These are phyloP conservation scores for Naematelia encephala DNA, from an alignment of 768 basidiomycete species.

Conservation along the genomic window DNA sequence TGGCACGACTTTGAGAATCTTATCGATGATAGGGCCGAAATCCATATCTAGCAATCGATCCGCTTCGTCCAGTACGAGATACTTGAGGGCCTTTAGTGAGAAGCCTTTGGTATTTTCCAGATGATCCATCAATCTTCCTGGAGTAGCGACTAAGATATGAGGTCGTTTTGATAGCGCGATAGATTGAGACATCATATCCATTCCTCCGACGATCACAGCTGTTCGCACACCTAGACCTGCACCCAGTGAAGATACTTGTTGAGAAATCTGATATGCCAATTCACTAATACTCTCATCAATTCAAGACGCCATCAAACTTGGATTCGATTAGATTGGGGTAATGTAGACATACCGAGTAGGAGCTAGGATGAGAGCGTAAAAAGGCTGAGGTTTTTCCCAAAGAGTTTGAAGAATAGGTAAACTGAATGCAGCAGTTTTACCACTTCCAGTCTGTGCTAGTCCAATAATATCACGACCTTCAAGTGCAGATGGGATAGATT, in stretches of 20 bases:
- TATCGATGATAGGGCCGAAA: constrained; percentile 91
- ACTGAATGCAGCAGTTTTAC: constrained; percentile 96
- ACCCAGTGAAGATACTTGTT: constrained; percentile 89
- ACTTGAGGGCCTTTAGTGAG: constrained; percentile 76
- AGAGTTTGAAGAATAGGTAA: constrained; percentile 92
- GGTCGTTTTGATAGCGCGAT: constrained; percentile 90
- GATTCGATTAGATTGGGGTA: no score
- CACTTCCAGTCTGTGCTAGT: constrained; percentile 94
- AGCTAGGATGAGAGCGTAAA: constrained; percentile 89
- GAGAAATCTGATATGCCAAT: constrained; percentile 95
- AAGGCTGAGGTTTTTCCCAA: constrained; percentile 84
- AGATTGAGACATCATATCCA: constrained; percentile 84
- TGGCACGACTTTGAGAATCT: constrained; percentile 91
- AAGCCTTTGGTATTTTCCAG: constrained; percentile 98
- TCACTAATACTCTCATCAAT: constrained; percentile 57
- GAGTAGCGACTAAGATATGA: constrained; percentile 92
- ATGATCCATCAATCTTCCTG: constrained; percentile 87
- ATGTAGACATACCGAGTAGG: constrained; percentile 64
- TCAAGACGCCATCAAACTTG: not conserved
- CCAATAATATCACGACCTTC: constrained; percentile 94
- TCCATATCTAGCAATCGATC: constrained; percentile 95
- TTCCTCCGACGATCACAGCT: constrained; percentile 88
- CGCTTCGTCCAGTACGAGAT: constrained; percentile 94
- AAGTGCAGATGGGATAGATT: constrained; percentile 80
- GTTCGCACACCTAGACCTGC: constrained; percentile 89